Percentiles rank a stretch among this genome's conserved stretches.
phyloP scores from a whole-genome alignment of 2,329 filamentous ascomycete species.

The Saccharata proteae region DNA sequence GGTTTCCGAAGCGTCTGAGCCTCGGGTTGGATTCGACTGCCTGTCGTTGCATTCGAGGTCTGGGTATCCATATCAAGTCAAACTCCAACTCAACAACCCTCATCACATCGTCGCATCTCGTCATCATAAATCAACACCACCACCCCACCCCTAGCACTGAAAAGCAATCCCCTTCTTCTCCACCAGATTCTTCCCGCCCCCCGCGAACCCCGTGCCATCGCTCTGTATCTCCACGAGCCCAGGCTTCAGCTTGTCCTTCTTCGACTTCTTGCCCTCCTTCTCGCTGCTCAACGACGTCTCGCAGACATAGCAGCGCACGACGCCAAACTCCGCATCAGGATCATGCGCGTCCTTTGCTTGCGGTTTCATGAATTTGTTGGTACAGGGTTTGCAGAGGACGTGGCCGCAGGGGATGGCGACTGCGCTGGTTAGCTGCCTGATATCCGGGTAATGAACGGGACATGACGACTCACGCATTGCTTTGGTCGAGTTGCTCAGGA shows the following conservation, averaged over 20 bases:
- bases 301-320: constrained; percentile 72
- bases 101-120: constrained; percentile 1
- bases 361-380: constrained; percentile 62
- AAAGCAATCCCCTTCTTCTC: constrained; percentile 70
- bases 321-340: constrained; percentile 31
- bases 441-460: no score
- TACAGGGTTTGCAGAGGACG: constrained; percentile 76
- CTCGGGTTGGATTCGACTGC: no score
- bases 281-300: constrained; percentile 56
- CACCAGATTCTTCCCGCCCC: constrained; percentile 71
- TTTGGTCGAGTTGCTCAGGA: constrained; percentile 67
- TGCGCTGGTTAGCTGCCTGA: no score
- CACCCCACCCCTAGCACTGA: constrained; percentile 47
- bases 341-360: constrained; percentile 46
- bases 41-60: no score
- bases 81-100: background rate
- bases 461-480: no score
- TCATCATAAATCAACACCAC: background rate
- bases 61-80: no score
- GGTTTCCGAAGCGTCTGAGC: no score
- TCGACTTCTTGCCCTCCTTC: constrained; percentile 31
- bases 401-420: constrained; percentile 83
- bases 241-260: constrained; percentile 48
- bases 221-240: constrained; percentile 70
- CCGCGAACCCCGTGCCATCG: constrained; percentile 87